phyloP scores from a whole-genome alignment of 2,329 filamentous ascomycete species.

The Claviceps arundinis region DNA sequence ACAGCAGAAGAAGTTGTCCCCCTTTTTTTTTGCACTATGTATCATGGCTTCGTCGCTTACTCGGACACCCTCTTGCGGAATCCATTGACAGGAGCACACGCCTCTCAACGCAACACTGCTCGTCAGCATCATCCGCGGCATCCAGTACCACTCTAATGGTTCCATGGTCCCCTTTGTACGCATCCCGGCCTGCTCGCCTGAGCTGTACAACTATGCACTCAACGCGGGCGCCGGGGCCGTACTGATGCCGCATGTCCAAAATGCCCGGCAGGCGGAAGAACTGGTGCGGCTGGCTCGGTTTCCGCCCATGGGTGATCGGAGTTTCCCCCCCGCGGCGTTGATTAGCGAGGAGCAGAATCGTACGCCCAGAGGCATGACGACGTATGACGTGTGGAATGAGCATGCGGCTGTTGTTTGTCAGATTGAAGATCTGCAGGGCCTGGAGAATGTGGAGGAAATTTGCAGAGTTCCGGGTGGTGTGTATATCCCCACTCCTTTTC shows the following conservation, averaged over 20 bases:
- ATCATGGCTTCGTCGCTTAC: too few species aligned
- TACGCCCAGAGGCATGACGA: not conserved
- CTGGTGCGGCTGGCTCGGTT: constrained; percentile 2
- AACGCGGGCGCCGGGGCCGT: constrained; percentile 4
- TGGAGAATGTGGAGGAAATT: constrained; percentile 4
- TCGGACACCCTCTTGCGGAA: not conserved
- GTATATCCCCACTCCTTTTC: not conserved
- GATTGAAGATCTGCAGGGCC: constrained; percentile 3
- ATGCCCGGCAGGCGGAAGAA: constrained; percentile 1
- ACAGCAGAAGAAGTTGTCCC: too few species aligned
- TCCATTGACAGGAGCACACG: constrained; percentile 1
- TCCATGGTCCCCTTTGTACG: constrained; percentile 4
- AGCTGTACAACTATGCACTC: constrained; percentile 3
- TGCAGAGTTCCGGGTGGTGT: constrained; percentile 2
- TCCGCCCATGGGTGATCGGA: constrained; percentile 3
- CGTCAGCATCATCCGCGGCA: not conserved
- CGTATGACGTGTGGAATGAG: constrained; percentile 2
- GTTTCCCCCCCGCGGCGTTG: constrained; percentile 2
- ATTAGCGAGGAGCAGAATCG: not conserved
- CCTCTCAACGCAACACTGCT: constrained; percentile 1
- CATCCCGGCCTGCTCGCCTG: constrained; percentile 1
- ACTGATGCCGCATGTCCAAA: constrained; percentile 4
- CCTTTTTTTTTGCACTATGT: too few species aligned
- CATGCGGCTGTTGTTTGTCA: constrained; percentile 2
- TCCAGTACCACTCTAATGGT: constrained; percentile 2